A percentile compares a stretch with the other conserved stretches of the same genome.
Evolutionary conservation across 2,329 filamentous ascomycete species (phyloP).

Genomic region (Scleromitrula shiraiana): DNA sequence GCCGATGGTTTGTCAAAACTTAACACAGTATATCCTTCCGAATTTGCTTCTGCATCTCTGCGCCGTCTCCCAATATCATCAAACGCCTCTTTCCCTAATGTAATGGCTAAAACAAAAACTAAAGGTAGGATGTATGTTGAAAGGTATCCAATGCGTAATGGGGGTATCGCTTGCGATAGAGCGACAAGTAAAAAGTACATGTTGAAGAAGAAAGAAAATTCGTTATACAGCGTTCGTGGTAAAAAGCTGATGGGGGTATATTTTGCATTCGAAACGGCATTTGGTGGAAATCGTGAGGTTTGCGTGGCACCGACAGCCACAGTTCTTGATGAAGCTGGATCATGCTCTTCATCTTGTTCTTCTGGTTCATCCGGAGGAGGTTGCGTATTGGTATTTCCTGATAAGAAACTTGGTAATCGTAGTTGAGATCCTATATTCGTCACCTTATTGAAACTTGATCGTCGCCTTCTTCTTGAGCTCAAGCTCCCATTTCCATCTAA

Average conservation of each 20-base stretch:
- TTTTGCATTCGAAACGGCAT: constrained; percentile 93
- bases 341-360: constrained; percentile 46
- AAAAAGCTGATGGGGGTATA: constrained; percentile 94
- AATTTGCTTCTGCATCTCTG: constrained; percentile 88
- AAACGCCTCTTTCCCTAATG: constrained; percentile 88
- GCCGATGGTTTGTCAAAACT: constrained; percentile 54
- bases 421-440: constrained; percentile 45
- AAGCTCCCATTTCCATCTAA: constrained; percentile 8
- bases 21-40: constrained; percentile 76
- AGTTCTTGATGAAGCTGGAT: constrained; percentile 63
- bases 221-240: constrained; percentile 91
- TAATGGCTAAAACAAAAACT: constrained; percentile 85
- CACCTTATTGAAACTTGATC: constrained; percentile 35
- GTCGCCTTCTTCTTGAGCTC: constrained; percentile 18
- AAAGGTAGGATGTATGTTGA: constrained; percentile 90
- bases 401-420: constrained; percentile 62
- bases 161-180: constrained; percentile 83
- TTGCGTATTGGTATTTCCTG: constrained; percentile 26
- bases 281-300: constrained; percentile 71
- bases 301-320: constrained; percentile 71
- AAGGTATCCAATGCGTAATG: constrained; percentile 85
- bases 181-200: constrained; percentile 97
- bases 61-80: constrained; percentile 84
- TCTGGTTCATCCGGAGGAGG: constrained; percentile 27
- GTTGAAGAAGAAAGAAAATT: constrained; percentile 99